These are phyloP conservation scores for Suillus americanus DNA, from an alignment of 768 basidiomycete genomes.

Conservation along the genomic window DNA sequence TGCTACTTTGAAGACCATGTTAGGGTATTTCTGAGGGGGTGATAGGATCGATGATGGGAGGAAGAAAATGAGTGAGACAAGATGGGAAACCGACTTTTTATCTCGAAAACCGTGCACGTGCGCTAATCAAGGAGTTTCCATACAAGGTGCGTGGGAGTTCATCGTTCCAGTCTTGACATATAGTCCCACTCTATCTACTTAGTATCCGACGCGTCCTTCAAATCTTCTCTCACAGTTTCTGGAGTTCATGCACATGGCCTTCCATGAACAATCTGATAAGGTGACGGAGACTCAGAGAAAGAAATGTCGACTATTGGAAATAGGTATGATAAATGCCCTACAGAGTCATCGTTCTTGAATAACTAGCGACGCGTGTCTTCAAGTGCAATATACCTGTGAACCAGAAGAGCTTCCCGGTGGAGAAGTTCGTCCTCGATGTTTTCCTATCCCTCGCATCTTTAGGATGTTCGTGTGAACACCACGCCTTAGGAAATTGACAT, in stretches of 20 bases:
- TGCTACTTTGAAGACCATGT: constrained; percentile 89
- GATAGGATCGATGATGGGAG: constrained; percentile 14
- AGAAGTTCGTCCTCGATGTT: constrained; percentile 50
- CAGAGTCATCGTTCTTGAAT: constrained; percentile 3
- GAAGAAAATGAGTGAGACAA: constrained; percentile 21
- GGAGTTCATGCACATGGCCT: not conserved
- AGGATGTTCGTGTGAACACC: constrained; percentile 50
- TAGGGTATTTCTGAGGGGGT: constrained; percentile 16
- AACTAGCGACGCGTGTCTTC: not conserved
- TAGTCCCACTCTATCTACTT: constrained; percentile 1
- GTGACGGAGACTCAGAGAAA: constrained; percentile 7
- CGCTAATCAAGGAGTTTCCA: constrained; percentile 3
- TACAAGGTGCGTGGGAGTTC: constrained; percentile 24
- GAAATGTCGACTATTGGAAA: constrained; percentile 63
- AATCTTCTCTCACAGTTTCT: constrained; percentile 1
- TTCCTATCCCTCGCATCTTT: constrained; percentile 75
- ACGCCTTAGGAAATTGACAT: not conserved
- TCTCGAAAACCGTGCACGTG: constrained; percentile 27
- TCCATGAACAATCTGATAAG: not conserved
- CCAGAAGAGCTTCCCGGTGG: constrained; percentile 30
- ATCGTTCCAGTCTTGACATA: constrained; percentile 11
- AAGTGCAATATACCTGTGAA: constrained; percentile 66
- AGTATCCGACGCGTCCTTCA: not conserved
- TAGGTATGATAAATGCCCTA: constrained; percentile 31
- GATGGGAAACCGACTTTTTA: constrained; percentile 31